Evolutionary conservation across 2,329 filamentous ascomycete genomes (phyloP), one percentile per base, ranked within the genome.

Genomic region (Neonectria coccinea): DNA sequence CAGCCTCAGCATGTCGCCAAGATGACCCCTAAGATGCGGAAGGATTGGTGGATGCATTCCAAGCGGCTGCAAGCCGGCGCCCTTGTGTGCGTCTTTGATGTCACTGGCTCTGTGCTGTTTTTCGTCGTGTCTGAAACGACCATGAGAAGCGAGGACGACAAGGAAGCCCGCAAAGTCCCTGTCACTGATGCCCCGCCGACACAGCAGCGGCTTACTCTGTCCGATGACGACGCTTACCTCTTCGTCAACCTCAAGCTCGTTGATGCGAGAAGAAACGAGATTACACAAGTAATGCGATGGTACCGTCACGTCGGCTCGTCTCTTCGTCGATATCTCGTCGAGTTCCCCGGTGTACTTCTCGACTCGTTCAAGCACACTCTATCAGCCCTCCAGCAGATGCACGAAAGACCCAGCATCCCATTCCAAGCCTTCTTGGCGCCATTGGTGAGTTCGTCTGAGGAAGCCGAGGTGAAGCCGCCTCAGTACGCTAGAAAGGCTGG

Each of bases 31-130:
- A 67, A 70, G 36, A 57, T 78, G 53, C 79, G 85, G 44, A 73
- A 75, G 51, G 78, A 83, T 0, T 88, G 84, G 84, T 89, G 86
- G 87, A 67, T 75, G 18, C 75, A 79, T 4, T 82, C 79, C 14
- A 85, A 83, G 64, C 78, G 81, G n/a, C 76, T 89, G 4, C 79
- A 82, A 20, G 72, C 78, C 1, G 85, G 85, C 20, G 79, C 81
- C 3, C 76, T 89, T 3, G 78, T 88, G 1, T 88, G 85, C 59
- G 67, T 86, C 4, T 70, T 86, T 1, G 80, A 79, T 18, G 75
- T 77, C 2, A 73, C 72, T 10, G 79, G 78, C 2, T 76, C 73
- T 29, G 73, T 79, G 2, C 68, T 82, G 4, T 86, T 85, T 66
- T 79, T 79, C 51, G 77, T 77, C 1, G 81, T 86, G 16, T 69